Evolutionary conservation across 179 eudicot species (phyloP).

Genomic region (Silene coronaria): DNA sequence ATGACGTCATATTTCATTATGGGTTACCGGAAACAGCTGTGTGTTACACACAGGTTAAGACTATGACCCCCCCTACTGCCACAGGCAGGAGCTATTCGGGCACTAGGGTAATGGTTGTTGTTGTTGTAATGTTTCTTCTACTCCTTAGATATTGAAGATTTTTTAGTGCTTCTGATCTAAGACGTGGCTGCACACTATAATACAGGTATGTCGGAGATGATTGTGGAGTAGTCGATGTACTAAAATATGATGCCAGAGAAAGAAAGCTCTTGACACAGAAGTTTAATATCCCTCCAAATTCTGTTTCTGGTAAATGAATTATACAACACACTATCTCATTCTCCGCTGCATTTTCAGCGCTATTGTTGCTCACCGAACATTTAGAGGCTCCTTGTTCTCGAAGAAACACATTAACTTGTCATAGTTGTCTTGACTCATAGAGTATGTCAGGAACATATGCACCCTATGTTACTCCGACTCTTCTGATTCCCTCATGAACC

Average conservation of each 20-base stretch:
- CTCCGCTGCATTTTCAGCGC: slow-evolving; percentile 9
- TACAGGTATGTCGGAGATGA: slow-evolving; percentile 94
- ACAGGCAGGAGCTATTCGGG: background rate
- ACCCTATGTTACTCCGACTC: too few relatives aligned
- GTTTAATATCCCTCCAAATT: slow-evolving; percentile 49
- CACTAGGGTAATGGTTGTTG: background rate
- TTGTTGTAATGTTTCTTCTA: background rate
- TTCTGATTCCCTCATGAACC: too few relatives aligned
- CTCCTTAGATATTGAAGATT: slow-evolving; percentile 1
- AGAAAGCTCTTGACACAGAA: slow-evolving; percentile 54
- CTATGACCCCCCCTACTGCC: background rate
- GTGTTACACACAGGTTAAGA: background rate
- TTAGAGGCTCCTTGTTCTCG: background rate
- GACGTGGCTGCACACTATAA: slow-evolving; percentile 20
- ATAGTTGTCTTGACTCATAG: background rate
- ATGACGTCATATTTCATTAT: background rate
- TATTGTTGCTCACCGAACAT: background rate
- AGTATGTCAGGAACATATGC: background rate
- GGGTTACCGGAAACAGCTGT: background rate
- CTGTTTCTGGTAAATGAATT: slow-evolving; percentile 54
- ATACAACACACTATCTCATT: slow-evolving; percentile 12
- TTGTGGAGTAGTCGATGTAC: slow-evolving; percentile 56
- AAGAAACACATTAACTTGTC: slow-evolving; percentile 4
- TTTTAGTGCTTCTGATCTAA: slow-evolving; percentile 22
- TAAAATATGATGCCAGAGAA: slow-evolving; percentile 62